phyloP scores from a whole-genome alignment of 768 basidiomycete genomes.

The Dacryopinax spathularia region DNA sequence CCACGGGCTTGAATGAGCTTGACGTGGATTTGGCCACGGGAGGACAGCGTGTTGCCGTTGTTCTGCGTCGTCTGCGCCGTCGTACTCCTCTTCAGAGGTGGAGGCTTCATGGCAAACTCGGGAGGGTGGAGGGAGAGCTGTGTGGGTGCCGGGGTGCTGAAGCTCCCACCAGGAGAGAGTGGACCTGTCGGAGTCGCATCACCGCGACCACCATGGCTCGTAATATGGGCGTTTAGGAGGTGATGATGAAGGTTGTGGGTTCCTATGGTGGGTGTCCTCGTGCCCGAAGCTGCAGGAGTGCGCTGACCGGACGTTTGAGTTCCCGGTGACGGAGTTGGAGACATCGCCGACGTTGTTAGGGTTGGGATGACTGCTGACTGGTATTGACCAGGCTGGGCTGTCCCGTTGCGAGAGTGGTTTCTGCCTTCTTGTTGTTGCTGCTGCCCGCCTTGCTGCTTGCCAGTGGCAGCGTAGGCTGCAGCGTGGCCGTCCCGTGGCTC shows the following conservation, averaged over 20 bases:
- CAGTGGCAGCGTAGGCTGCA: background rate
- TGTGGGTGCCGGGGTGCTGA: slow-evolving; percentile 40
- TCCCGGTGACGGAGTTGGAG: background rate
- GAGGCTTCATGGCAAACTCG: slow-evolving; percentile 64
- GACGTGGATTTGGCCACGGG: slow-evolving; percentile 63
- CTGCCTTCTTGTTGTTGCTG: background rate
- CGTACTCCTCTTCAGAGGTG: slow-evolving; percentile 25
- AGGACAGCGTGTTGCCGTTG: slow-evolving; percentile 1
- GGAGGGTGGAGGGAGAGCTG: slow-evolving; percentile 71
- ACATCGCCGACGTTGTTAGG: background rate
- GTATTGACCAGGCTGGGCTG: background rate
- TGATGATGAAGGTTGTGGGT: slow-evolving; percentile 9
- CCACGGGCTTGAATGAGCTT: slow-evolving; percentile 86
- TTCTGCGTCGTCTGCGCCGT: background rate
- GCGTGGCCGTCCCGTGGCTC: slow-evolving; percentile 1
- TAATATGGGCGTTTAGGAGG: slow-evolving; percentile 7
- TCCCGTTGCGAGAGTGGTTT: background rate
- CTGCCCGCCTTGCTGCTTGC: background rate
- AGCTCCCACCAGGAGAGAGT: slow-evolving; percentile 22
- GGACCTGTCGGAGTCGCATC: background rate
- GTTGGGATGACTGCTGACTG: background rate
- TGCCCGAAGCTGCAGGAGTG: slow-evolving; percentile 25
- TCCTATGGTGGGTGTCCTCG: slow-evolving; percentile 32
- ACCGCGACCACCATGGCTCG: background rate
- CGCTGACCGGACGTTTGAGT: background rate